Base-by-base conservation (phyloP, 1,284 basidiomycete species). In the Meripilus lineatus region DNA sequence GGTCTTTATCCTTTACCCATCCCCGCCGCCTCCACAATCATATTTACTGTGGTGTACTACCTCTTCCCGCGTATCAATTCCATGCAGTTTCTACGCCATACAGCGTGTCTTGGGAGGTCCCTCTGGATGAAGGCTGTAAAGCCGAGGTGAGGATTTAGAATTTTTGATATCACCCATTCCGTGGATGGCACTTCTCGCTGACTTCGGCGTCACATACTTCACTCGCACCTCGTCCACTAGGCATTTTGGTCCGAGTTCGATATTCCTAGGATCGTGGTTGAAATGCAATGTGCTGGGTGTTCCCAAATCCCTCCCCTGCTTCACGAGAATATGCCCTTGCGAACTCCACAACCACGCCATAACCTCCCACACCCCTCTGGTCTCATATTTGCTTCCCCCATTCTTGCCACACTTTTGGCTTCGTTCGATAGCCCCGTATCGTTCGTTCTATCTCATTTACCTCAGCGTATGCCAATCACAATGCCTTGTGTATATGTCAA, bases 11-110 rank as follows among this genome's bases (percentile, higher is more conserved):
- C 66, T 70, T 13, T 67, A 68, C 2, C 70, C 77, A 5, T 64
- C 68, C 18, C 61, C 74, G 2, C 85, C 84, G 28, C 72, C 74
- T 17, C 70, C 75, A 13, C 72, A 76, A 30, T 71, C 70, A 43
- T 84, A 75, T 57, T 93, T 92, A 84, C 85, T 5, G 73, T 79
- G 44, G 67, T 94, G 52, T 94, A 93, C 64, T 93, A 90, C 55
- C 75, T 94, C 42, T 94, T 88, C 63, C 91, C 91, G 2, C 86
- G 82, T n/a, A n/a, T n/a, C 69, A 92, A 92, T 67, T 68, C 84
- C 37, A 68, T 93, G 46, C 73, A 72, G 47, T 93, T 93, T 62
- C 62, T 93, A 48, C 79, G 80, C 40, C 84, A 3, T 85, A 82
- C 55, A 65, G 67, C 14, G 66, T 76, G 25, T 69, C 66, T 36